Percentiles rank a stretch among this genome's conserved stretches.
Evolutionary conservation across 2,329 filamentous ascomycete species (phyloP).

Genomic region (Diaporthe eres): DNA sequence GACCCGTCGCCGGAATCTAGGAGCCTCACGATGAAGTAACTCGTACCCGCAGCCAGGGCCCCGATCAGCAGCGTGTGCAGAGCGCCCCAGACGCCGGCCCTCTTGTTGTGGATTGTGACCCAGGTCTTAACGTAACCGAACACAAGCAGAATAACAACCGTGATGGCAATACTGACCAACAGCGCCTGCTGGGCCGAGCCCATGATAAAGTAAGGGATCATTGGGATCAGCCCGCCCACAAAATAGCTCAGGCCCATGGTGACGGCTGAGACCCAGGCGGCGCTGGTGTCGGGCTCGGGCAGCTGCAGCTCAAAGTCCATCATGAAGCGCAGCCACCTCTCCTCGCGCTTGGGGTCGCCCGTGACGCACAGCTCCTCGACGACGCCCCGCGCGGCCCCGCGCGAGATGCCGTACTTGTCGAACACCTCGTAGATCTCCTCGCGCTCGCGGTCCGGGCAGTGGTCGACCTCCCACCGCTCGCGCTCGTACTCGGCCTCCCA

Average conservation of each 20-base stretch:
- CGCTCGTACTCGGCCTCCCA: conserved; percentile 64
- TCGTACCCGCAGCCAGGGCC: conserved; percentile 75
- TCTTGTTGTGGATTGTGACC: conserved; percentile 64
- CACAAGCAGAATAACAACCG: conserved; percentile 70
- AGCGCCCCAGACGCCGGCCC: conserved; percentile 70
- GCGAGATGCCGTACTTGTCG: conserved; percentile 60
- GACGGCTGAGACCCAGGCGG: conserved; percentile 69
- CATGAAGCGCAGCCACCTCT: conserved; percentile 69
- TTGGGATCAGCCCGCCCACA: conserved; percentile 78
- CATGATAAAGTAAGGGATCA: conserved; percentile 78
- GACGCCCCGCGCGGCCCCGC: conserved; percentile 58
- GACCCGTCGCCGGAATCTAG: conserved; percentile 58
- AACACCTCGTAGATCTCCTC: conserved; percentile 64
- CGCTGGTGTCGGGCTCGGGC: conserved; percentile 58
- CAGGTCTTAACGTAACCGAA: conserved; percentile 78
- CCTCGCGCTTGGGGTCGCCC: conserved; percentile 48
- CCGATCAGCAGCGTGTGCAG: conserved; percentile 76
- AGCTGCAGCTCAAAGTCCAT: conserved; percentile 71
- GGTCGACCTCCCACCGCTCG: conserved; percentile 59
- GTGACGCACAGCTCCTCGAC: conserved; percentile 64
- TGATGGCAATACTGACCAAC: conserved; percentile 71
- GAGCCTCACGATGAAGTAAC: conserved; percentile 73
- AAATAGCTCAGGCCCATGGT: conserved; percentile 80
- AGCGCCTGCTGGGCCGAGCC: conserved; percentile 62
- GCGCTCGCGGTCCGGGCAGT: conserved; percentile 60